These are phyloP conservation scores for Linum usitatissimum DNA, from an alignment of 345 rosid genomes.

Conservation along the genomic window DNA sequence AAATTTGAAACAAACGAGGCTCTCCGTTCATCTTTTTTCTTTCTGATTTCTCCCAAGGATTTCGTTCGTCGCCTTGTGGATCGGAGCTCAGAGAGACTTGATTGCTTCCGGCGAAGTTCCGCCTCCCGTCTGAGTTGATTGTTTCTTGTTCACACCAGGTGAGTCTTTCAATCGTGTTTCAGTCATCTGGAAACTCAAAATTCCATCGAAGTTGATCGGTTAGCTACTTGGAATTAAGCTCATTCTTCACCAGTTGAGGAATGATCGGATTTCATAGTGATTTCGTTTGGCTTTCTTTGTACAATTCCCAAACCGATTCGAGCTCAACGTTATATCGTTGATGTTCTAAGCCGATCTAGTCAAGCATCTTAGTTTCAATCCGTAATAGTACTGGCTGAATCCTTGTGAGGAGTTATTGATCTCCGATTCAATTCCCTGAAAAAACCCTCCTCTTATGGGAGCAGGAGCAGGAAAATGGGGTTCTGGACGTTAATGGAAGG, in stretches of 20 bases:
- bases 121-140: neutral
- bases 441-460: neutral
- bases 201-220: too few species aligned
- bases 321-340: neutral
- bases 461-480: slow-evolving; percentile 24
- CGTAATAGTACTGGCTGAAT: neutral
- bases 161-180: neutral
- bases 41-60: neutral
- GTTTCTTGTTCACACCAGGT: slow-evolving; percentile 10
- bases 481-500: slow-evolving; percentile 39
- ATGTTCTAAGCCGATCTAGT: neutral
- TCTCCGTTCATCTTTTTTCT: neutral
- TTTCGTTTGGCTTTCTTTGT: neutral
- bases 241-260: neutral
- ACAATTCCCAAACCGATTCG: neutral
- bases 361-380: neutral
- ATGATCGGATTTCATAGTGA: neutral
- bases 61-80: neutral
- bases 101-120: too few species aligned
- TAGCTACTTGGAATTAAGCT: too few species aligned
- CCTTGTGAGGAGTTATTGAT: neutral
- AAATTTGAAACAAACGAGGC: neutral
- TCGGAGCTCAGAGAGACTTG: neutral
- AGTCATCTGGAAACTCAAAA: too few species aligned
- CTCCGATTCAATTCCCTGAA: too few species aligned